Evolutionary conservation across 768 basidiomycete genomes (phyloP).

Genomic region (Mycena capillaripes): DNA sequence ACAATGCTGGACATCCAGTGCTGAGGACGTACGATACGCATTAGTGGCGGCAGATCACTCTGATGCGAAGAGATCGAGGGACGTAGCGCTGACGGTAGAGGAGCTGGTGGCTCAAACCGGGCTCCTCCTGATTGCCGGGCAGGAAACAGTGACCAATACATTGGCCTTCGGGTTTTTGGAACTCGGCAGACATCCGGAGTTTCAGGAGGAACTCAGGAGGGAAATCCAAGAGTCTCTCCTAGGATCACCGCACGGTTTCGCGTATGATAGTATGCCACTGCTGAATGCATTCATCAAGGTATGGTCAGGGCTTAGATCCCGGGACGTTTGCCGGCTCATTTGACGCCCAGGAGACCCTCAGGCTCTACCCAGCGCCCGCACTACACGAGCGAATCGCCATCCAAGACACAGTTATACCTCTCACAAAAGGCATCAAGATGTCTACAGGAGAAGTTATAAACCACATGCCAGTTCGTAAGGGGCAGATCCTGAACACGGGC

Average conservation of each 20-base stretch:
- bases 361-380: constrained; percentile 21
- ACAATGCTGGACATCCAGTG: neutral
- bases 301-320: neutral
- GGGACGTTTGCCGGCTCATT: neutral
- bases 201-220: constrained; percentile 11
- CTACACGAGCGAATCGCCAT: constrained; percentile 22
- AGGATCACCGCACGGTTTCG: neutral
- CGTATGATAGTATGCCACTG: constrained; percentile 20
- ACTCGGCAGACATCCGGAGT: constrained; percentile 25
- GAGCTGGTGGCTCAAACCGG: constrained; percentile 18
- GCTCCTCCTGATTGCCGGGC: constrained; percentile 17
- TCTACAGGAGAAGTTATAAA: neutral
- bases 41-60: constrained; percentile 5
- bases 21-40: neutral
- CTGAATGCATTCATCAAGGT: constrained; percentile 34
- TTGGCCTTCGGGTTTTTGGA: constrained; percentile 19
- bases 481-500: constrained; percentile 12
- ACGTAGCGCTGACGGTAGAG: neutral
- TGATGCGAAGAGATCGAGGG: constrained; percentile 3
- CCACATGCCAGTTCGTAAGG: constrained; percentile 24
- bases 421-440: constrained; percentile 5
- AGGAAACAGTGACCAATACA: constrained; percentile 28
- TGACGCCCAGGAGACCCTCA: constrained; percentile 27
- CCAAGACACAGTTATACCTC: constrained; percentile 24
- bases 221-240: constrained; percentile 18